Evolutionary conservation across 1,139 yeast genomes (phyloP), one percentile per base, ranked within the genome.

Genomic region (Lipomyces yarrowii): DNA sequence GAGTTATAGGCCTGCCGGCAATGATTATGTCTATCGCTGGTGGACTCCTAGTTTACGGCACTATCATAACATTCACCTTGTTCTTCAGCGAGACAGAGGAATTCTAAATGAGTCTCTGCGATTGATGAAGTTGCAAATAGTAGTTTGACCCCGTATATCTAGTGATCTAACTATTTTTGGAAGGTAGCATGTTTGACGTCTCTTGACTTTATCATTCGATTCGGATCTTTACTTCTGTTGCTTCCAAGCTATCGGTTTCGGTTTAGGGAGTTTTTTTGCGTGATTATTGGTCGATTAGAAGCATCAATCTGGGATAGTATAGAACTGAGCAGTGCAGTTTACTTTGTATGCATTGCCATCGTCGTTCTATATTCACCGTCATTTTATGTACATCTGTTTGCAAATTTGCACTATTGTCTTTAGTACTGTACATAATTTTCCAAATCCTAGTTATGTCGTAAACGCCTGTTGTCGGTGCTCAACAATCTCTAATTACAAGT

Each of bases 61-160:
- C 96, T 0, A 90, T 91, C 54, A 85, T 87, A 70, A 83, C 89
- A 5, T 91, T 91, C 76, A 86, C 90, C 39, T 81, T 85, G 68
- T 89, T 87, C 74, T 90, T 91, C 76, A 90, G 87, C 70, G 86
- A 83, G 57, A 76, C 82, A 7, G 86, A 84, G 57, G 86, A 84
- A 70, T 79, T 77, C 68, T 80, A 73, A 42, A 8, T 18, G 18
- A n/a, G 3, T 42, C 8, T 10, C 8, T 42, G 48, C 48, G n/a
- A 15, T 42, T 18, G 48, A 26, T 26, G 30, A 26, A 26, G 30
- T 3, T 26, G 30, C 30, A 26, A 26, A 26, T 26, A 4, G 30
- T 26, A 26, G 30, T 26, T 26, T 26, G 4, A 3, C 2, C 4
- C 4, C 30, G 30, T 26, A 3, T 26, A 26, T 26, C 30, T 26